Evolutionary conservation across 2,329 filamentous ascomycete genomes (phyloP).

Genomic region (Nothophoma quercina): DNA sequence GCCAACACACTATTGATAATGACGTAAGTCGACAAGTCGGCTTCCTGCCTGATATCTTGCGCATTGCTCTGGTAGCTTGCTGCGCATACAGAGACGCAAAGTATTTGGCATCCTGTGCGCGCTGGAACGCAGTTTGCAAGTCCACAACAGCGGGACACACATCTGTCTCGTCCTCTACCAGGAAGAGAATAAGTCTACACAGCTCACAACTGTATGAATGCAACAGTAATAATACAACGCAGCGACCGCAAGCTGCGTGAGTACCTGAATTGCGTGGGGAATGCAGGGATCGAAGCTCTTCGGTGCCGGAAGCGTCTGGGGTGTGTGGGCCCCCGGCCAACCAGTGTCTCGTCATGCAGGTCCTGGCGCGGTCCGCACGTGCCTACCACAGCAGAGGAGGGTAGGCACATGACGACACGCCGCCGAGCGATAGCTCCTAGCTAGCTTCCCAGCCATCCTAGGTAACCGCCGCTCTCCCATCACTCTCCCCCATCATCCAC

Average conservation of each 20-base stretch:
- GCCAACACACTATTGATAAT: neutral
- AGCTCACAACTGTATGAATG: too few species aligned
- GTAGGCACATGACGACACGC: conserved; percentile 2
- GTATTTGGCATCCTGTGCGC: neutral
- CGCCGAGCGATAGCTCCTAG: conserved; percentile 22
- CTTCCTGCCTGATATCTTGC: neutral
- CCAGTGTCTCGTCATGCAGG: conserved; percentile 12
- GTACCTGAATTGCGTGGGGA: conserved; percentile 5
- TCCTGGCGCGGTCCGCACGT: conserved; percentile 10
- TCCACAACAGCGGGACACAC: too few species aligned
- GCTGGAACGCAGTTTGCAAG: too few species aligned
- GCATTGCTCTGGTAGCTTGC: neutral
- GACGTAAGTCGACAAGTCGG: neutral
- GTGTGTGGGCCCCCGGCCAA: conserved; percentile 4
- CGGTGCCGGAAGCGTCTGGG: conserved; percentile 15
- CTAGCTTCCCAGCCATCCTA: conserved; percentile 26
- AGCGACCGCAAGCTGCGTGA: neutral
- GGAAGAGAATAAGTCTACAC: too few species aligned
- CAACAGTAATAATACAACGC: too few species aligned
- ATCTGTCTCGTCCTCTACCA: too few species aligned
- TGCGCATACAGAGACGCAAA: neutral
- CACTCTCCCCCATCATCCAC: conserved; percentile 13
- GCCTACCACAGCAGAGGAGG: conserved; percentile 1
- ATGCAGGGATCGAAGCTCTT: conserved; percentile 10
- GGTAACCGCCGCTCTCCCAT: conserved; percentile 6